Evolutionary conservation across 768 basidiomycete species (phyloP).

Genomic region (Megacollybia marginata): DNA sequence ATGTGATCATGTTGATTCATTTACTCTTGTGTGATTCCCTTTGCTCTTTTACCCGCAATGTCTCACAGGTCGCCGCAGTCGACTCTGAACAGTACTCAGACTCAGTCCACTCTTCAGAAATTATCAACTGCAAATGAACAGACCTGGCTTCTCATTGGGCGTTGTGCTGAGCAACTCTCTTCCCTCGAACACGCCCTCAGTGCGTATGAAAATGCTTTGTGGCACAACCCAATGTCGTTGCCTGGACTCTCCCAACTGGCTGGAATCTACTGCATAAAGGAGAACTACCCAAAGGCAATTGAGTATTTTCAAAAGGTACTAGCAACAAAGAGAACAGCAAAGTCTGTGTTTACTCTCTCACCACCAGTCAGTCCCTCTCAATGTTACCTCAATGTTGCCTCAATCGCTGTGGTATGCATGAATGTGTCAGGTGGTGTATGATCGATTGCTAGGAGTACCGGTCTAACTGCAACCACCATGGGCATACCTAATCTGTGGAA

Average conservation of each 20-base stretch:
- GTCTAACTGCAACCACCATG: no score
- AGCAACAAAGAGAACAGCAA: conserved; percentile 94
- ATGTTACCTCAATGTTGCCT: no score
- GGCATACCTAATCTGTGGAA: conserved; percentile 10
- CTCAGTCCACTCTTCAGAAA: conserved; percentile 53
- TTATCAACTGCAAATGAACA: conserved; percentile 85
- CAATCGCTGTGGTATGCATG: no score
- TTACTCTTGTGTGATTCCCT: no score
- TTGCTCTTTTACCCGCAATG: no score
- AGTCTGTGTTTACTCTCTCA: no score
- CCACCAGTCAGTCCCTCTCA: no score
- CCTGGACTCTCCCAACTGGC: conserved; percentile 90
- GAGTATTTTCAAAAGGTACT: conserved; percentile 96
- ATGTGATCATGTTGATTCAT: no score
- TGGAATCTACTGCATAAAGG: conserved; percentile 93
- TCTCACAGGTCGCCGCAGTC: no score
- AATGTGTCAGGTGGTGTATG: no score
- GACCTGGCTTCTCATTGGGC: conserved; percentile 95
- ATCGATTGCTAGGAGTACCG: no score
- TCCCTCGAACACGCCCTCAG: conserved; percentile 88
- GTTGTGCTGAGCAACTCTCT: conserved; percentile 92
- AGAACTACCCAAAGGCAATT: conserved; percentile 95
- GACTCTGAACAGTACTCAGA: no score
- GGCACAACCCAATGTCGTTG: conserved; percentile 90
- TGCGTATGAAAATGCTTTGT: conserved; percentile 92